Evolutionary conservation across 2,329 filamentous ascomycete genomes (phyloP).

Genomic region (Aspergillus sp.): DNA sequence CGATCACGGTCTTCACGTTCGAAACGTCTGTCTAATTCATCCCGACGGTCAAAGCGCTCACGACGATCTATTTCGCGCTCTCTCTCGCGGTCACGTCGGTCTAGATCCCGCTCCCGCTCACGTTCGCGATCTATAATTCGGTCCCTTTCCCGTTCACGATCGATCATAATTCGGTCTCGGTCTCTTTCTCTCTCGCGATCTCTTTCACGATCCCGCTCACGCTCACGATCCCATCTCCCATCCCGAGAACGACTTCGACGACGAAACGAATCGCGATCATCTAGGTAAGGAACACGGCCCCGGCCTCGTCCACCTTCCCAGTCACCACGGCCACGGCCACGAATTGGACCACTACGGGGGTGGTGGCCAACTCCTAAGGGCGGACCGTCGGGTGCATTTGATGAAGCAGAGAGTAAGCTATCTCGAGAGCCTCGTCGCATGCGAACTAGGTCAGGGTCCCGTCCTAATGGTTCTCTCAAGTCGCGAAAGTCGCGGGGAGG

Average conservation of each 20-base stretch:
- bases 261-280: constrained; percentile 40
- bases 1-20: constrained; percentile 28
- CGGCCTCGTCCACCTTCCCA: constrained; percentile 41
- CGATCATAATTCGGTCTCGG: constrained; percentile 28
- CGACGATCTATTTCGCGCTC: constrained; percentile 24
- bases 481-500: constrained; percentile 39
- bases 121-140: constrained; percentile 17
- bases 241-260: constrained; percentile 42
- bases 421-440: constrained; percentile 42
- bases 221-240: constrained; percentile 37
- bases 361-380: constrained; percentile 27
- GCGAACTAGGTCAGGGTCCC: constrained; percentile 35
- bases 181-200: constrained; percentile 34
- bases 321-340: constrained; percentile 40
- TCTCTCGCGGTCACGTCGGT: constrained; percentile 14
- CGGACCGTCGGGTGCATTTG: constrained; percentile 31
- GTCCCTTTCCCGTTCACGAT: constrained; percentile 29
- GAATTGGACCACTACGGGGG: constrained; percentile 32
- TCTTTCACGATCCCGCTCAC: constrained; percentile 28
- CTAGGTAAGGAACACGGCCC: constrained; percentile 34
- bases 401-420: constrained; percentile 34
- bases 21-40: constrained; percentile 27
- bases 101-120: constrained; percentile 24
- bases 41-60: constrained; percentile 24
- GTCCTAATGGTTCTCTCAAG: constrained; percentile 26